Percentiles rank a stretch among this genome's conserved stretches.
phyloP scores from a whole-genome alignment of 1,284 basidiomycete species.

The Sporisorium exsertum region DNA sequence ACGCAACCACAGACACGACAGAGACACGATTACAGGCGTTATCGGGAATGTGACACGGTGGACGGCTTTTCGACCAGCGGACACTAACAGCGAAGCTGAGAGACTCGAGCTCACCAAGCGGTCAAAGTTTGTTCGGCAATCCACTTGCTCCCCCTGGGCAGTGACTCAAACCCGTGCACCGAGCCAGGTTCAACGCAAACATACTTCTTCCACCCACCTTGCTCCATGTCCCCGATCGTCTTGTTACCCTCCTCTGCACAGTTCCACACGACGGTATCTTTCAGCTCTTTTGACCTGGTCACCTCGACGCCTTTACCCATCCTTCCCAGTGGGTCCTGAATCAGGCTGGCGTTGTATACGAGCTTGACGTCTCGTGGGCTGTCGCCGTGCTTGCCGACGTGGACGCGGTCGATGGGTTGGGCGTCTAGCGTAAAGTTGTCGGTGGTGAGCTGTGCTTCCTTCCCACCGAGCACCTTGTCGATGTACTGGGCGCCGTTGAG shows the following conservation, averaged over 20 bases:
- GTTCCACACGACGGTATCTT: constrained; percentile 69
- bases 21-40: no score
- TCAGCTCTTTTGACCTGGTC: constrained; percentile 43
- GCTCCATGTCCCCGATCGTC: constrained; percentile 69
- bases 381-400: constrained; percentile 41
- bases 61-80: not conserved
- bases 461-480: constrained; percentile 50
- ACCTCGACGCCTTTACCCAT: constrained; percentile 53
- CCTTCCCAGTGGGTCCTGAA: constrained; percentile 34
- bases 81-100: not conserved
- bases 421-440: constrained; percentile 40
- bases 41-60: no score
- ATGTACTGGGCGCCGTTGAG: constrained; percentile 49
- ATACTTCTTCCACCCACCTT: constrained; percentile 66
- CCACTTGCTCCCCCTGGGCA: constrained; percentile 61
- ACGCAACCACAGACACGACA: not conserved
- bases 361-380: constrained; percentile 40
- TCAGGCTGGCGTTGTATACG: constrained; percentile 37
- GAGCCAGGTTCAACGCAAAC: constrained; percentile 70
- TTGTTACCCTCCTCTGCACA: constrained; percentile 66
- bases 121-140: constrained; percentile 41
- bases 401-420: constrained; percentile 48
- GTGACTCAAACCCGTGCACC: constrained; percentile 58
- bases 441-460: constrained; percentile 26
- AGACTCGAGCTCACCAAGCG: constrained; percentile 24